Conservation (phyloP, 2,329 filamentous ascomycete species). For the Exserohilum rostratum region DNA sequence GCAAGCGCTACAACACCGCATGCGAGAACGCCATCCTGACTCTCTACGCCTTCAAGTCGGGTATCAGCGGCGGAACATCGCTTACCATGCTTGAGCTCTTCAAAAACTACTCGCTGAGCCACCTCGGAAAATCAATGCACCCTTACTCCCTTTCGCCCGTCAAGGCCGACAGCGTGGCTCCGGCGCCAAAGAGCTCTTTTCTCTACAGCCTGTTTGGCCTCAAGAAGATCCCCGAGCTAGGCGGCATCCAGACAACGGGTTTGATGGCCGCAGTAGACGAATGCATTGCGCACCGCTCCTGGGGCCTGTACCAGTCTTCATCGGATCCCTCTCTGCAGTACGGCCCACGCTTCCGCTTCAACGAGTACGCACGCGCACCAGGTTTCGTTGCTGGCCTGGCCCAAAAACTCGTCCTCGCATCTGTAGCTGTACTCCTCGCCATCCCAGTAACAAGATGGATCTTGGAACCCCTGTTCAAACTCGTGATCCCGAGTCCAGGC, state of each 20-base stretch:
- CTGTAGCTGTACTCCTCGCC: slow-evolving; percentile 54
- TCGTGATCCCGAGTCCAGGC: slow-evolving; percentile 37
- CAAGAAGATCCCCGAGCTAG: slow-evolving; percentile 61
- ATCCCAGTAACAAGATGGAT: slow-evolving; percentile 60
- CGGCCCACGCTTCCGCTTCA: slow-evolving; percentile 63
- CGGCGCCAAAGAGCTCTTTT: slow-evolving; percentile 44
- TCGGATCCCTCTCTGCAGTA: slow-evolving; percentile 51
- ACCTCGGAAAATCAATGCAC: slow-evolving; percentile 55
- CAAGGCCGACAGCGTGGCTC: slow-evolving; percentile 46
- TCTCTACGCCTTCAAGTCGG: slow-evolving; percentile 59
- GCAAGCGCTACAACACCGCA: slow-evolving; percentile 57
- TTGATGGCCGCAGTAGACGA: slow-evolving; percentile 60
- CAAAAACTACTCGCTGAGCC: slow-evolving; percentile 53
- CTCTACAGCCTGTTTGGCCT: slow-evolving; percentile 58
- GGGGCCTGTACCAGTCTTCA: slow-evolving; percentile 56
- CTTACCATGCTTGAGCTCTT: slow-evolving; percentile 68
- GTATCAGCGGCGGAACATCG: slow-evolving; percentile 63
- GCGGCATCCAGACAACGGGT: slow-evolving; percentile 64
- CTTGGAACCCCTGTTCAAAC: slow-evolving; percentile 37
- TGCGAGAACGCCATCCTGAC: slow-evolving; percentile 59
- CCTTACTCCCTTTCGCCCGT: slow-evolving; percentile 60
- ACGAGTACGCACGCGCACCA: slow-evolving; percentile 61
- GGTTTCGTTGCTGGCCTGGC: slow-evolving; percentile 56
- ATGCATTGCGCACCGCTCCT: slow-evolving; percentile 65
- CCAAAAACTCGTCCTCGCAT: slow-evolving; percentile 56